Conservation (phyloP, 768 basidiomycete species). For the Boletus vermiculosoides region DNA sequence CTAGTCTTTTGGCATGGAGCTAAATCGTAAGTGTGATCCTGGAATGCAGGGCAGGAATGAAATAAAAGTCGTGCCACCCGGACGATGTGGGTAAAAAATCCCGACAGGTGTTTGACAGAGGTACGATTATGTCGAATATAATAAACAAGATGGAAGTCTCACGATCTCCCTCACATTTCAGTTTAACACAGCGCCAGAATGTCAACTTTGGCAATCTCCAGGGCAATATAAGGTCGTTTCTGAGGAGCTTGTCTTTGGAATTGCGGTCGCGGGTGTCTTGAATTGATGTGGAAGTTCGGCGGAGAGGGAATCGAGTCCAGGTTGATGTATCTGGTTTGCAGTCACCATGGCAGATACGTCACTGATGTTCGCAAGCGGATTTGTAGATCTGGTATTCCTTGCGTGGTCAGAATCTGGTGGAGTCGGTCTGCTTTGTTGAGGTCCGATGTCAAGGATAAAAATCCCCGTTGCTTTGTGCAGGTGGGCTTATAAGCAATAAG, state of each 20-base stretch:
- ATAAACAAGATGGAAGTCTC: conserved; percentile 18
- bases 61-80: conserved; percentile 10
- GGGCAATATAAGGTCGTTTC: not conserved
- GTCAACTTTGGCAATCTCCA: not conserved
- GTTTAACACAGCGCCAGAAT: not conserved
- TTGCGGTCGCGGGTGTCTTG: not conserved
- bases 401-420: not conserved
- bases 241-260: not conserved
- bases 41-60: not conserved
- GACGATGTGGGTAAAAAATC: not conserved
- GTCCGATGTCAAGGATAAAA: conserved; percentile 13
- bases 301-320: not conserved
- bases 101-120: conserved; percentile 21
- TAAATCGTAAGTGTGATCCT: conserved; percentile 1
- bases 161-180: conserved; percentile 13
- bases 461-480: conserved; percentile 11
- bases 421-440: conserved; percentile 18
- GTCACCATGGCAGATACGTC: not conserved
- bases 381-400: not conserved
- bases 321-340: not conserved
- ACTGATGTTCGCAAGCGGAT: not conserved
- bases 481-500: not conserved
- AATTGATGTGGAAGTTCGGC: not conserved
- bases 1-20: not conserved
- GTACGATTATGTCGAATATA: conserved; percentile 10